Evolutionary conservation across 2,329 filamentous ascomycete species (phyloP), one percentile per base, ranked within the genome.

Genomic region (Colletotrichum sidae): DNA sequence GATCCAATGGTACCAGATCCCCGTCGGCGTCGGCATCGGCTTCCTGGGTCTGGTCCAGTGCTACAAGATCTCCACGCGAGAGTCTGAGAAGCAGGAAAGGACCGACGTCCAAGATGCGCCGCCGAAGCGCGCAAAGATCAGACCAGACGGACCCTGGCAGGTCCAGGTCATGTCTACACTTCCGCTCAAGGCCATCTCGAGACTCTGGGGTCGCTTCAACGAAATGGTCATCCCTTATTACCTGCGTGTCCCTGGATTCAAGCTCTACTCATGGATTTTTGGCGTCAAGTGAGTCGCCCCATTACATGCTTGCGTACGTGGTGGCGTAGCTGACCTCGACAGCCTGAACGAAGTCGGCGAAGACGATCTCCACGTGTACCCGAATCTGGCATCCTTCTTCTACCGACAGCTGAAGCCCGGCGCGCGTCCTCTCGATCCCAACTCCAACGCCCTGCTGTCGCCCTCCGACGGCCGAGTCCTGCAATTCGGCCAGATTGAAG

Each of bases 371-470:
- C 94, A 92, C 76, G 87, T 87, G 52, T 99, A 96, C 76, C 92
- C 94, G 17, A 99, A 99, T 75, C 88, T 99, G 45, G 93, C 95
- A 6, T 89, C 95, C 64, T 99, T 99, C 84, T 99, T 99, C 83
- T 99, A 98, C 78, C 93, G 96, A 67, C 93, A 90, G 1, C 84
- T 99, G 66, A 98, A 97, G 77, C 93, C 95, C 6, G 95, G 94
- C 39, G 88, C 86, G 11, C 90, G 96, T 34, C 94, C 94, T 1
- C 84, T 99, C 12, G 93, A 98, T 73, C 88, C 92, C 2, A 89
- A 95, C 70, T 86, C 88, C 1, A 90, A 92, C 73, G 92, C 93
- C 9, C 81, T 99, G 6, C 81, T 98, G 8, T 96, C 93, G 1
- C 96, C 96, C 1, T 89, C 96, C 6, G 96, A 99, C 76, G 96